Base-by-base conservation (phyloP, 257 asterid species). In the Solanum chaucha region DNA sequence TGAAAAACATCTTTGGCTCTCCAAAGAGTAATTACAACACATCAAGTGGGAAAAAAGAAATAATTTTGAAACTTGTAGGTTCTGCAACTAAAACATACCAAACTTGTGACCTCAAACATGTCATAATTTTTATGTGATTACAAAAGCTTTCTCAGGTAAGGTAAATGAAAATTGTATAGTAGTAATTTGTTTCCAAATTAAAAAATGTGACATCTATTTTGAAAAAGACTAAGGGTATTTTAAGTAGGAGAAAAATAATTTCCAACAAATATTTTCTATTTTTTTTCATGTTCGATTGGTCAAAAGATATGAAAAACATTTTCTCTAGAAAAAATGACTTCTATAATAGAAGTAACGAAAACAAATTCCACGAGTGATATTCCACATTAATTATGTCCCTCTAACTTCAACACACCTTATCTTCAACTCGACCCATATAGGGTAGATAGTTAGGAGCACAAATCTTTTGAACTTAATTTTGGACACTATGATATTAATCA, bases 341-440 rank as follows among this genome's bases (percentile, higher is more conserved):
- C 0, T 64, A 26, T 64, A 64, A 2, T n/a, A 24, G 0, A 10
- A 64, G 2, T 5, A 10, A 11, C 14, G 1, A 59, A 64, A 24
- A 4, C 0, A 64, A 64, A 5, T 10, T 64, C 0, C 8, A 64
- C 0, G 0, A 64, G 1, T 64, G 0, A 24, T 1, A n/a, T n/a
- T 64, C 0, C 32, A n/a, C 7, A 10, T 10, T 10, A 4, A 1
- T 55, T 19, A 55, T 55, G 1, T 55, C 10, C 4, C 24, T 6
- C 10, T 8, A 6, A 0, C 6, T n/a, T 11, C 8, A 64, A n/a
- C 3, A 64, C 32, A n/a, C 2, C 71, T 64, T n/a, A n/a, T 61
- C 14, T 61, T 61, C 28, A 61, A n/a, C 6, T 24, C 3, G 2
- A 59, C 8, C 3, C 59, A 5, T 1, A 13, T 4, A 46, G 6